phyloP scores from a whole-genome alignment of 345 rosid species.

The Eucalyptus grandis region DNA sequence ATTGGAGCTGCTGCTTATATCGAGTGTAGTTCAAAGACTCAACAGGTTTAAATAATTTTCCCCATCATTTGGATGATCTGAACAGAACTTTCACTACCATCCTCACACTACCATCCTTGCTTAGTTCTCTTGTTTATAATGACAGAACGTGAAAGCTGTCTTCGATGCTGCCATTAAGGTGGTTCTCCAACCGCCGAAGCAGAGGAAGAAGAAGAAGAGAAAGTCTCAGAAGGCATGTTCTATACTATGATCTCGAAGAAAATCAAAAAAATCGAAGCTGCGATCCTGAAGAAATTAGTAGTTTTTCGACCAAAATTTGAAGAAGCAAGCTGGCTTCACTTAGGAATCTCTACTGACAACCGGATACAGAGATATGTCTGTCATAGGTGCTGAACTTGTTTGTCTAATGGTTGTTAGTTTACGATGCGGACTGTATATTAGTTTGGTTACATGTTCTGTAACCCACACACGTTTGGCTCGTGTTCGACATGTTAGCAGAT shows the following conservation, averaged over 20 bases:
- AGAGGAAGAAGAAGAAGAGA: constrained; percentile 34
- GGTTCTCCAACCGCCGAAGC: constrained; percentile 46
- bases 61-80: neutral
- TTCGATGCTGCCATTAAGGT: constrained; percentile 49
- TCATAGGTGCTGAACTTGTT: neutral
- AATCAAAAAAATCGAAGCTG: neutral
- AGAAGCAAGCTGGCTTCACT: neutral
- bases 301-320: neutral
- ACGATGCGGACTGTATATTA: neutral
- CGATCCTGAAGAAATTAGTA: neutral
- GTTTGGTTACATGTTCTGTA: neutral
- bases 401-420: neutral
- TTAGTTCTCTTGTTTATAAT: neutral
- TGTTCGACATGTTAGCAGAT: neutral
- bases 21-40: constrained; percentile 10
- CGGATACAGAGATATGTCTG: neutral
- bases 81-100: neutral
- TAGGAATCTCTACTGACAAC: neutral
- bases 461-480: neutral
- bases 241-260: constrained; percentile 12
- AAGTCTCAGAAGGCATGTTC: constrained; percentile 25
- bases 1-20: constrained; percentile 4
- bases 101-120: neutral
- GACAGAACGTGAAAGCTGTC: constrained; percentile 41
- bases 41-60: neutral